Base-by-base conservation (phyloP, 257 asterid genomes). In the Plantago ovata region DNA sequence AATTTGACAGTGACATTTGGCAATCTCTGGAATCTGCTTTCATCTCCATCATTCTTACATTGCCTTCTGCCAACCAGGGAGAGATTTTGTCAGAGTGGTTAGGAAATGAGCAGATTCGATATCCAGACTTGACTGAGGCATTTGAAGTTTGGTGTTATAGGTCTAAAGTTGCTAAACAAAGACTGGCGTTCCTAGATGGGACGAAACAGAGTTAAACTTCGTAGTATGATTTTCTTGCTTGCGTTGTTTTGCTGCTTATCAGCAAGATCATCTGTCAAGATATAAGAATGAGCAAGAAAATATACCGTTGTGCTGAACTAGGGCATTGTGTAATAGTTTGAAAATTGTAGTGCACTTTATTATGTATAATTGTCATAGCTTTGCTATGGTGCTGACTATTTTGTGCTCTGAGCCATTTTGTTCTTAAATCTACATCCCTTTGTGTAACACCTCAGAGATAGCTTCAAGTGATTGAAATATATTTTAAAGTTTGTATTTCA, bases 131-230 rank as follows among this genome's bases (percentile, higher is more conserved):
- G 48, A 87, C 96, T 0, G 95, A 88, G 80, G 97, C 94, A 11
- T 84, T 92, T 69, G 96, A 92, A 70, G 81, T 75, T 10, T 92
- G 97, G 98, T 92, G 98, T 69, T 84, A 80, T 60, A 64, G 95
- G 72, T 88, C 98, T 56, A 88, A 88, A 75, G 91, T 77, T 61
- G 86, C 94, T 13, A 81, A 65, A 69, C 66, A 86, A 56, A 88
- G 94, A 80, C 73, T 82, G 63, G 78, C 70, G 28, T 32, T 72
- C 72, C 53, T 72, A n/a, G 80, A 63, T 36, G 87, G 70, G 10
- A 66, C 52, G 11, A 71, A 66, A 51, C 66, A 58, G 61, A 43
- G 65, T 18, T 61, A 74, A 81, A 24, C 32, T 24, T 24, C 58
- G 23, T 23, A 48, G 64, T 65, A 44, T 84, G 84, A 77, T 43